Base-by-base conservation (phyloP, 2,329 filamentous ascomycete species). In the Byssothecium circinans region DNA sequence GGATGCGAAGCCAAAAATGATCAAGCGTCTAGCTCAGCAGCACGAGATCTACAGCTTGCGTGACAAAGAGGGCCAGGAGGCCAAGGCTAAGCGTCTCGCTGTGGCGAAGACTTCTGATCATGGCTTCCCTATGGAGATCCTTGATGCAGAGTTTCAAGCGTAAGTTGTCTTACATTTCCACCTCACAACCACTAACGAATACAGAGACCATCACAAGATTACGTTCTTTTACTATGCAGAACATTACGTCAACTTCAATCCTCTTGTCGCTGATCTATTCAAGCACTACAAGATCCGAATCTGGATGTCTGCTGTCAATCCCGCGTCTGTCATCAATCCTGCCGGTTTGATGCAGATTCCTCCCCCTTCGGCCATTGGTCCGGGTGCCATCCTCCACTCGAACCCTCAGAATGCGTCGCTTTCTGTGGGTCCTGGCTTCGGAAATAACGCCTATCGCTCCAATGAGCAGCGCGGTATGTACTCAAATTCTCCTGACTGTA, bases 141-240 rank as follows among this genome's bases (percentile, higher is more conserved):
- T 99, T 6, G 94, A 99, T 73, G 94, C 94, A 4, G 94, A 99
- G 69, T 99, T 96, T 68, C 94, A 99, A 68, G 95, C 96, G 92
- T 95, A 78, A 82, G 89, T 80, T 15, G n/a, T 8, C 15, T 12
- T 7, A 19, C 22, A 17, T 41, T 30, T 19, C 40, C 3, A 8
- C 29, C 11, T 34, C 33, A 18, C 20, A 5, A 10, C 40, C 41
- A 52, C 62, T 71, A 51, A 70, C 54, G 14, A 8, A 30, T 41
- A 53, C 60, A 96, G 92, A 86, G 94, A 99, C 70, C 96, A 91
- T 85, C 96, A 97, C 75, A 99, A 99, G 71, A 77, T 99, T 46
- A 99, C 95, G 0, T 97, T 97, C 74, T 99, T 96, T 76, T 99
- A 97, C 74, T 99, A 96, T 69, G 92, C 94, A 44, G 91, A 96